Conservation (phyloP, 257 asterid genomes). For the Nicotiana knightiana region DNA sequence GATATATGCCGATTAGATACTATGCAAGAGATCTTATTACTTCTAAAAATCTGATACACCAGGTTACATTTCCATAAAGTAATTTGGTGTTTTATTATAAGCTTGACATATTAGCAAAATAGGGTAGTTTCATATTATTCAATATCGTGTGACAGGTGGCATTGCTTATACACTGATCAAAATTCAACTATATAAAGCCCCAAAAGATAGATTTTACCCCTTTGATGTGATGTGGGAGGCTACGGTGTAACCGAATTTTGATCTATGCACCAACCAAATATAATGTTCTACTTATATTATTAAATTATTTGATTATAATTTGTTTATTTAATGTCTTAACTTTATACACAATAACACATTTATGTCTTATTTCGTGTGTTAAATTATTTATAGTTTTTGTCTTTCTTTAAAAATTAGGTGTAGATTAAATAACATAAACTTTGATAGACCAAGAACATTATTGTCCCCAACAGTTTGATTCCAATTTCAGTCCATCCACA, state of each 20-base stretch:
- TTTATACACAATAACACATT: not conserved
- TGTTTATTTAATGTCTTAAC: not conserved
- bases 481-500: not conserved
- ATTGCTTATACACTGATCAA: not conserved
- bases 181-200: not conserved
- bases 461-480: not conserved
- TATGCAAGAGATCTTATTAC: not conserved
- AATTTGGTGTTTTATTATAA: not conserved
- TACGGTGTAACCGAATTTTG: not conserved
- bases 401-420: not conserved
- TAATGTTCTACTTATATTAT: not conserved
- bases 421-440: not conserved
- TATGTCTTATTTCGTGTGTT: not conserved
- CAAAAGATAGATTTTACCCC: not conserved
- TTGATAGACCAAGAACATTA: not conserved
- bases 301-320: not conserved
- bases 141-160: not conserved
- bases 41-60: not conserved
- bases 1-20: not conserved
- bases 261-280: not conserved
- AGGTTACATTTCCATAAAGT: not conserved
- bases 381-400: not conserved
- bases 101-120: not conserved
- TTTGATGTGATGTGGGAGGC: not conserved
- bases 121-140: not conserved